phyloP scores from a whole-genome alignment of 1,284 basidiomycete genomes.

The Papiliotrema fonsecae region DNA sequence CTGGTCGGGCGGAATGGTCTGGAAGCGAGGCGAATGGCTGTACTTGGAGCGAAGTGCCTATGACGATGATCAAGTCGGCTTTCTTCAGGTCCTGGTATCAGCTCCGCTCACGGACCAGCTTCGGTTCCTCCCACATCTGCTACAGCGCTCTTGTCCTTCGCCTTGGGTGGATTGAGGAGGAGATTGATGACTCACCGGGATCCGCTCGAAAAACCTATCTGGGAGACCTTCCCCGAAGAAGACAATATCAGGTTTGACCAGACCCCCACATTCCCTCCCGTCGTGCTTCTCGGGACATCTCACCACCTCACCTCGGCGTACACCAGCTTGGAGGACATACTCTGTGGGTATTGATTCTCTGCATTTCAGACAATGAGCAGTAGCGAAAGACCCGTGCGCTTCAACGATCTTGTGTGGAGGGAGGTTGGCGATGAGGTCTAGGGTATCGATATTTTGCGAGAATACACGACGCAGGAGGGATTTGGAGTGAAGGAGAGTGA shows the following conservation, averaged over 20 bases:
- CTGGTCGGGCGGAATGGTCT: slow-evolving; percentile 43
- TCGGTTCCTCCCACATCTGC: too few species aligned
- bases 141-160: too few species aligned
- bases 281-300: slow-evolving; percentile 52
- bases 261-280: slow-evolving; percentile 61
- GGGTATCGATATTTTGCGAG: slow-evolving; percentile 67
- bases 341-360: slow-evolving; percentile 54
- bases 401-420: slow-evolving; percentile 72
- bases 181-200: slow-evolving; percentile 24
- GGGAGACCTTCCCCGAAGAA: slow-evolving; percentile 76
- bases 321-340: slow-evolving; percentile 62
- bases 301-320: slow-evolving; percentile 60
- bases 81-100: slow-evolving; percentile 45
- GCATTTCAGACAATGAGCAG: slow-evolving; percentile 74
- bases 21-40: slow-evolving; percentile 55
- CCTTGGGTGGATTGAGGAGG: background rate
- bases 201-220: slow-evolving; percentile 42
- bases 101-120: background rate
- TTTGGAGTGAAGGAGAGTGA: slow-evolving; percentile 49
- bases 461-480: slow-evolving; percentile 41
- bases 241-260: slow-evolving; percentile 90
- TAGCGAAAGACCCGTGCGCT: slow-evolving; percentile 88
- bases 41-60: slow-evolving; percentile 73
- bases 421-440: slow-evolving; percentile 81
- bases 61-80: slow-evolving; percentile 82